Percentiles rank a stretch among this genome's conserved stretches.
Conservation (phyloP, 1,139 yeast species). For the Hansenula sp. region DNA sequence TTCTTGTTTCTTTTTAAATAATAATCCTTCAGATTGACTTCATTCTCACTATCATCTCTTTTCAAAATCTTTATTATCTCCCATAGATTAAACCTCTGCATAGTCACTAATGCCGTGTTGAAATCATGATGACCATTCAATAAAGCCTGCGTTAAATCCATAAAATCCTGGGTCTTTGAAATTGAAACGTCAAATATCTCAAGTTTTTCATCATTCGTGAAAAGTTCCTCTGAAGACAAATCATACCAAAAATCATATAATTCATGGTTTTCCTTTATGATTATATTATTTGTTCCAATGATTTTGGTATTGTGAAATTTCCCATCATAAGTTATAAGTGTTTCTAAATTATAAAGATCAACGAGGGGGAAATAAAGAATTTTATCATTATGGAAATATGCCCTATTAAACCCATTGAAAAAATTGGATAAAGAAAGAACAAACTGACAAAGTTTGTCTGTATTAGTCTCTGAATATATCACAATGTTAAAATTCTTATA, state of each 20-base stretch:
- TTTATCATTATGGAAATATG: conserved; percentile 20
- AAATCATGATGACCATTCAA: conserved; percentile 14
- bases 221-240: conserved; percentile 7
- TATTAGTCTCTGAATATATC: conserved; percentile 10
- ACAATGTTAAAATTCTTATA: conserved; percentile 18
- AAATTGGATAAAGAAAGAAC: conserved; percentile 17
- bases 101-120: conserved; percentile 9
- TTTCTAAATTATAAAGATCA: conserved; percentile 19
- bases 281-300: conserved; percentile 20
- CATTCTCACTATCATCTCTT: conserved; percentile 5
- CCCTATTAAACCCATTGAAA: conserved; percentile 18
- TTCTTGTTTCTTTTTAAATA: conserved; percentile 18
- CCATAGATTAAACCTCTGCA: conserved; percentile 17
- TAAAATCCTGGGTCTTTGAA: conserved; percentile 16
- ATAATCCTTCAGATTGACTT: conserved; percentile 20
- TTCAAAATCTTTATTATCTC: conserved; percentile 18
- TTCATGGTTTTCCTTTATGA: conserved; percentile 16
- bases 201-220: conserved; percentile 6
- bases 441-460: conserved; percentile 18
- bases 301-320: conserved; percentile 16
- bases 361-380: conserved; percentile 20
- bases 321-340: conserved; percentile 11
- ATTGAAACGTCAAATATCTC: conserved; percentile 2
- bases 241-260: conserved; percentile 21
- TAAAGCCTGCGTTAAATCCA: conserved; percentile 9